Conservation (phyloP, 1,284 basidiomycete genomes). For the Heterobasidion irregulare region DNA sequence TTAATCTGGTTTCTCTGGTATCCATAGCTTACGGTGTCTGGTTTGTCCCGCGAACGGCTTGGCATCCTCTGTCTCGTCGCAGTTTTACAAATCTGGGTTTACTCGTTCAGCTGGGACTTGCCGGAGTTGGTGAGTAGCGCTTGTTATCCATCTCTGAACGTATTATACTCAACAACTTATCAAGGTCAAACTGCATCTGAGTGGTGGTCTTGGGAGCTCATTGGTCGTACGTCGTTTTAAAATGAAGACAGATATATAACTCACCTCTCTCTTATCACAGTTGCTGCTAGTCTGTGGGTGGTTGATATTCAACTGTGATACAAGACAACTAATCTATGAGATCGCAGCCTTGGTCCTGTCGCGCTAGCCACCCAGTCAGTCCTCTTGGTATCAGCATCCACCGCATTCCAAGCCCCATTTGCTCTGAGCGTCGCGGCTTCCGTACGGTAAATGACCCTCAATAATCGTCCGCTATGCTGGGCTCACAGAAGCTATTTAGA, state of each 20-base stretch:
- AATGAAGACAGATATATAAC: background rate
- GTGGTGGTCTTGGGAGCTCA: constrained; percentile 91
- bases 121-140: constrained; percentile 51
- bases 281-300: constrained; percentile 51
- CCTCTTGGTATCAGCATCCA: constrained; percentile 64
- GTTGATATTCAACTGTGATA: background rate
- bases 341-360: constrained; percentile 43
- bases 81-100: constrained; percentile 69
- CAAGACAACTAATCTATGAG: background rate
- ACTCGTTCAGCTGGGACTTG: constrained; percentile 67
- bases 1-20: constrained; percentile 73
- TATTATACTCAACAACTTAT: background rate
- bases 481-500: constrained; percentile 22
- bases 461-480: background rate
- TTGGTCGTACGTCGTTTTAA: constrained; percentile 35
- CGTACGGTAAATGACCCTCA: constrained; percentile 75
- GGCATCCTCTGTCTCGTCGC: constrained; percentile 69
- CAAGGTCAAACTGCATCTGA: constrained; percentile 58
- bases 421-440: constrained; percentile 76
- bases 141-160: background rate
- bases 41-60: constrained; percentile 73
- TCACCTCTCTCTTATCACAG: constrained; percentile 20
- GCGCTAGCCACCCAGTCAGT: constrained; percentile 69
- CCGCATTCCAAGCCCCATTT: constrained; percentile 82
- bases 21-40: constrained; percentile 70